Base-by-base conservation (phyloP, 495 filamentous ascomycete genomes). In the Penicillium dipodomyicola region DNA sequence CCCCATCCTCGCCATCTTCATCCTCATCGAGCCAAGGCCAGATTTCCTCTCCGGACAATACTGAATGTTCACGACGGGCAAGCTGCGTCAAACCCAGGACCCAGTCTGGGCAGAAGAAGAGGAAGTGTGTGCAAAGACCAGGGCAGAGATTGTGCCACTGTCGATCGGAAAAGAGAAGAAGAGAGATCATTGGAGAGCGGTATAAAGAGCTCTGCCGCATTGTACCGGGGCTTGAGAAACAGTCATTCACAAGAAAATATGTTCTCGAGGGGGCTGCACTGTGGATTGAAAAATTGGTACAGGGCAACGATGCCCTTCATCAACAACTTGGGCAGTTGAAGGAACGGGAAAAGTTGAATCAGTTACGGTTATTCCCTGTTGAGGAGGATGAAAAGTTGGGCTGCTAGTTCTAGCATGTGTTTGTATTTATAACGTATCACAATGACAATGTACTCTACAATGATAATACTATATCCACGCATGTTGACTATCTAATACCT, bases 61-160 rank as follows among this genome's bases (percentile, higher is more conserved):
- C 15, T 5, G n/a, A 37, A 15, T 48, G 54, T 9, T 32, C 41
- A 2, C 30, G 37, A 4, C 55, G 46, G 14, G n/a, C 52, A 7
- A 56, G 53, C 17, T 54, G 52, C 12, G 10, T n/a, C 30, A 54
- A 46, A 27, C 4, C 32, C 6, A 42, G 19, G 1, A 46, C 35
- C 15, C 27, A 25, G 15, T 6, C 29, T 17, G 25, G n/a, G 4
- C 41, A 47, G 10, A 65, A 56, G 15, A 67, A 67, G 35, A 52
- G 62, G 12, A 67, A 67, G 20, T 67, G 65, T 37, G 48, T 63
- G 4, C 65, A 67, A 33, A 61, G 49, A 37, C 54, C 65, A 15
- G 65, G 65, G 8, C 65, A 67, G 37, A 54, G 53, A 33, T 37
- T 65, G 12, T 67, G 65, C 49, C 65, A 67, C 43, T 67, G 65